These are phyloP conservation scores for Ophiostoma pallidulum DNA, from an alignment of 2,329 filamentous ascomycete species.

Conservation along the genomic window DNA sequence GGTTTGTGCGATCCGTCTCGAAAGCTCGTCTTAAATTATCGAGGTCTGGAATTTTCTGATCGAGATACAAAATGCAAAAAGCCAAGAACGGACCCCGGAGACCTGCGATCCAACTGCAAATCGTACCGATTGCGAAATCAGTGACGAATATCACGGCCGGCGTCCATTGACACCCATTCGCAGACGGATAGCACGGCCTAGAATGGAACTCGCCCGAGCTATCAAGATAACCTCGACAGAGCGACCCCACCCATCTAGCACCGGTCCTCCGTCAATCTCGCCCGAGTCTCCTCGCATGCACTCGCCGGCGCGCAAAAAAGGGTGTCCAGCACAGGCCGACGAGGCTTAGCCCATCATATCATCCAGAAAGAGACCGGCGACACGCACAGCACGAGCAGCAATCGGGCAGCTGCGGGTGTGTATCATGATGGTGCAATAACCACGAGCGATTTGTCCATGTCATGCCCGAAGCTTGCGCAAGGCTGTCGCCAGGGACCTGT, in stretches of 20 bases:
- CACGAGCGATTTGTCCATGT: slow-evolving; percentile 3
- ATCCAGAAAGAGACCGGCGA: too few species aligned
- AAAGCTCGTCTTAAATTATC: too few species aligned
- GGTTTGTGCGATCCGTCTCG: too few species aligned
- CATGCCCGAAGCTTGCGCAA: background rate
- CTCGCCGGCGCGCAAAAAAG: too few species aligned
- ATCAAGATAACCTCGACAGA: background rate
- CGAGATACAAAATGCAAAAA: background rate
- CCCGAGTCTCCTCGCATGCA: too few species aligned
- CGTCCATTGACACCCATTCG: too few species aligned
- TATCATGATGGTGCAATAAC: slow-evolving; percentile 7
- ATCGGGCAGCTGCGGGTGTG: background rate
- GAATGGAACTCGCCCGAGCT: slow-evolving; percentile 6
- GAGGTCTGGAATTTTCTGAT: background rate
- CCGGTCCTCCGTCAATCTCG: too few species aligned
- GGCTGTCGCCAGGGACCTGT: background rate
- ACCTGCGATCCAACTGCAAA: background rate
- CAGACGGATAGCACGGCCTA: background rate
- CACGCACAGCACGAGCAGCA: too few species aligned
- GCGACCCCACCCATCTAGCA: background rate
- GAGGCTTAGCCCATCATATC: background rate
- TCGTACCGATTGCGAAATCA: background rate
- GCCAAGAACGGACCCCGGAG: background rate
- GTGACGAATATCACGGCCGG: background rate
- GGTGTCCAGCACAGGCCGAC: background rate